Evolutionary conservation across 78 protist species (phyloP).

Genomic region (Capsaspora owczarzaki): DNA sequence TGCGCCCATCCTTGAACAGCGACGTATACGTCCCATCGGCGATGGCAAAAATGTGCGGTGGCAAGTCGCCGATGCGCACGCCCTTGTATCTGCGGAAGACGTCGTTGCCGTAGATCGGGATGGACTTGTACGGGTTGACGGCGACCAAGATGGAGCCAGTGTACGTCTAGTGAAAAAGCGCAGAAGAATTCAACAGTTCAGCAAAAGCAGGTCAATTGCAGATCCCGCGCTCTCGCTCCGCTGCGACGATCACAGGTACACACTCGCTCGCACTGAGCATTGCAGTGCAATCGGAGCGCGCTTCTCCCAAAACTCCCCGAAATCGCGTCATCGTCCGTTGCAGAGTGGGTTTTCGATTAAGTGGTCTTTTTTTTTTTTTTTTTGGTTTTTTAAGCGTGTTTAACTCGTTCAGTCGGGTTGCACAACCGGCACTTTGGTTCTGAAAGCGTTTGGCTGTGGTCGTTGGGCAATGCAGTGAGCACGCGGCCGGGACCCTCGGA

Average conservation of each 20-base stretch:
- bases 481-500: too few relatives aligned
- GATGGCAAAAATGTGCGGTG: constrained; percentile 78
- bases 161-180: constrained; percentile 23
- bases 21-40: constrained; percentile 53
- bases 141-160: constrained; percentile 66
- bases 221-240: background rate
- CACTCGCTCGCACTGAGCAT: background rate
- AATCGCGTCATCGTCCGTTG: background rate
- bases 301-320: background rate
- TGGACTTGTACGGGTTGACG: constrained; percentile 24
- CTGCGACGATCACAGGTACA: background rate
- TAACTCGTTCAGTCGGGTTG: too few relatives aligned
- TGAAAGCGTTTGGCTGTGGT: too few relatives aligned
- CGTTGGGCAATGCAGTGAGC: too few relatives aligned
- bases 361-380: too few relatives aligned
- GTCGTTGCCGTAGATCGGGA: constrained; percentile 12
- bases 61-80: background rate
- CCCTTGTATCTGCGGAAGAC: constrained; percentile 19
- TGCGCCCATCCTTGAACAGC: constrained; percentile 9
- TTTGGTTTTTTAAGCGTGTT: too few relatives aligned
- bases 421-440: too few relatives aligned
- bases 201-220: background rate
- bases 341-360: too few relatives aligned
- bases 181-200: background rate
- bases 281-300: background rate